Evolutionary conservation across 2,329 filamentous ascomycete species (phyloP).

Genomic region (Chaetomiaceae sp.): DNA sequence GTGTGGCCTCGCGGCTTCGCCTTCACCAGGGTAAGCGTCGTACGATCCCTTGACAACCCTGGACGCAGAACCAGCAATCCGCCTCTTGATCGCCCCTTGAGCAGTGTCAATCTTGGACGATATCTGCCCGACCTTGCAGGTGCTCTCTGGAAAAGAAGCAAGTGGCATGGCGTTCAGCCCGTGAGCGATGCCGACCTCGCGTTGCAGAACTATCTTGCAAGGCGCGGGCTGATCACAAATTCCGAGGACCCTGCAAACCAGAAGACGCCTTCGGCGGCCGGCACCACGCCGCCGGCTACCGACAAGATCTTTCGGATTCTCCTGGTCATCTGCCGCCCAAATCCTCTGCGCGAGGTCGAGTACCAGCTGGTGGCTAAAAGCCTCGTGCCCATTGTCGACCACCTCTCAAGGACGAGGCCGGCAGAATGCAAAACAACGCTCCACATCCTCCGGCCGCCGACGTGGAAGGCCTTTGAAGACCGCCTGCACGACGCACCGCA

Average conservation of each 20-base stretch:
- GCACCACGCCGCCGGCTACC: too few species aligned
- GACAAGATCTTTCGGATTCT: neutral
- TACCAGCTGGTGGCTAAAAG: conserved; percentile 4
- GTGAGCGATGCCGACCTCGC: too few species aligned
- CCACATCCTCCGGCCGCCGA: neutral
- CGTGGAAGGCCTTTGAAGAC: neutral
- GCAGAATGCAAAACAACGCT: neutral
- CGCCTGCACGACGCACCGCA: neutral
- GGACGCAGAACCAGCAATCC: too few species aligned
- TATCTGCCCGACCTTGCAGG: too few species aligned
- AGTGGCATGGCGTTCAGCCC: too few species aligned
- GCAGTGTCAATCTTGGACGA: too few species aligned
- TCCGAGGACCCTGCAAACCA: too few species aligned
- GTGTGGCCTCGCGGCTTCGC: neutral
- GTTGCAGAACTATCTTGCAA: too few species aligned
- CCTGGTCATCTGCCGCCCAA: conserved; percentile 1
- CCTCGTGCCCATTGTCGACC: neutral
- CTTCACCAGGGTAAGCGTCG: neutral
- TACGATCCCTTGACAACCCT: neutral
- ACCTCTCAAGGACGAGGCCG: neutral
- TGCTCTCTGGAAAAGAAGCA: too few species aligned
- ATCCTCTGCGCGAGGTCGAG: neutral
- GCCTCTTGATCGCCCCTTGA: too few species aligned
- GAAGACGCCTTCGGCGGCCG: neutral
- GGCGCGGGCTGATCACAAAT: too few species aligned